These are phyloP conservation scores for Fusarium staphyleae DNA, from an alignment of 2,329 filamentous ascomycete genomes.

Conservation along the genomic window DNA sequence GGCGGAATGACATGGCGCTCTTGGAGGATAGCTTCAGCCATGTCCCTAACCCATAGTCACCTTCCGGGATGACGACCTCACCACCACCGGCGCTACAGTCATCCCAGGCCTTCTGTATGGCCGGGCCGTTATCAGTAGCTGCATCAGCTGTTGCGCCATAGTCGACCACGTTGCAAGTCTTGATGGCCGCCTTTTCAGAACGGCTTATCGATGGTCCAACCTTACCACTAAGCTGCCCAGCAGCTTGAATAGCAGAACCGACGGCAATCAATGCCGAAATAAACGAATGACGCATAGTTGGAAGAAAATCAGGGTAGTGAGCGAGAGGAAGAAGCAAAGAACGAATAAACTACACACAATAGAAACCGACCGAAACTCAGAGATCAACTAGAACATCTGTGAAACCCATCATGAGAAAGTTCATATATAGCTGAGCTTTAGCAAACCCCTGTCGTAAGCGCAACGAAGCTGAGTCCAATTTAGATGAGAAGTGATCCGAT, in stretches of 20 bases:
- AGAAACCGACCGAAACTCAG: neutral
- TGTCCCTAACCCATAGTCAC: conserved; percentile 28
- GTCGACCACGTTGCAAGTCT: conserved; percentile 32
- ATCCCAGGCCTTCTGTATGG: conserved; percentile 31
- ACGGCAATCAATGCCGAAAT: conserved; percentile 28
- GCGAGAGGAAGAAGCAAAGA: neutral
- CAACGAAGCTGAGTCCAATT: neutral
- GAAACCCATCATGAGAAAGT: neutral
- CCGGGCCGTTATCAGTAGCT: conserved; percentile 22
- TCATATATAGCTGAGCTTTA: neutral
- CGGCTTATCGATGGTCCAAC: conserved; percentile 25
- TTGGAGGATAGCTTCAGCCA: conserved; percentile 29
- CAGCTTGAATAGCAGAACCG: conserved; percentile 24
- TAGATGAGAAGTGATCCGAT: conserved; percentile 10
- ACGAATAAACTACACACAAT: neutral
- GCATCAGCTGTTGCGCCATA: conserved; percentile 26
- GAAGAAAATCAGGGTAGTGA: neutral
- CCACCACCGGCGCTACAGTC: conserved; percentile 23
- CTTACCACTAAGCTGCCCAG: conserved; percentile 30
- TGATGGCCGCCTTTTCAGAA: conserved; percentile 23
- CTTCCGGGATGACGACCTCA: conserved; percentile 28
- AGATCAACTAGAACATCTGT: neutral
- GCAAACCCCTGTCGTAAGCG: neutral
- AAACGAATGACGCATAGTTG: conserved; percentile 15
- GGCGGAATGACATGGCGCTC: conserved; percentile 30